Base-by-base conservation (phyloP, 768 basidiomycete genomes). In the Boletus barrowsii region DNA sequence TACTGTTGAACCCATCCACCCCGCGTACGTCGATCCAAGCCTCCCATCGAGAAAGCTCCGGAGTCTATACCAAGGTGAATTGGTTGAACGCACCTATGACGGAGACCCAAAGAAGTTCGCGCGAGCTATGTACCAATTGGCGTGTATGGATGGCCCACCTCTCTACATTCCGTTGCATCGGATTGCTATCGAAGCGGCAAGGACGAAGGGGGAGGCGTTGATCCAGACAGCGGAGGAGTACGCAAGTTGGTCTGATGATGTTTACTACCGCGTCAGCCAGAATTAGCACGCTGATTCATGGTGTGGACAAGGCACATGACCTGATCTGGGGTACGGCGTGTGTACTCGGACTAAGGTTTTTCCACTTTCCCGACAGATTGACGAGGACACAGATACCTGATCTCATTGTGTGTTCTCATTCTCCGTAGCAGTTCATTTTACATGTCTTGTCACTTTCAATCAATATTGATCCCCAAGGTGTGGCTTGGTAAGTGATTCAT, bases 171-270 rank as follows among this genome's bases (percentile, higher is more conserved):
- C 66, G 18, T 37, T 67, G 51, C 66, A 69, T 30, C 57, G 55
- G 17, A 59, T 55, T 20, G 55, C 67, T 5, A 36, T 67, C 29
- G 53, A 52, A 32, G 64, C 66, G 9, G 64, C 62, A 42, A 66
- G 49, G 40, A 42, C 32, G 33, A 68, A 24, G 39, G 67, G 67
- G 20, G 48, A 68, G n/a, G 51, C 22, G 30, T 54, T 67, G 14
- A 61, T 67, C 20, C 54, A 41, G 32, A 36, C 67, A 10, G 66
- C 56, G 22, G 56, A 67, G 49, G 49, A 66, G 43, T 68, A 68
- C 18, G 67, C 63, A 35, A 55, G 49, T 51, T 67, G 67, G 67
- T 68, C 67, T 6, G 62, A 67, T 20, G 55, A 68, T 43, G 49
- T 68, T 50, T 66, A 68, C 43, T 58, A 56, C 35, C 41, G 11